These are phyloP conservation scores for Fonsecaea pugnacius DNA, from an alignment of 2,329 filamentous ascomycete species.

Conservation along the genomic window DNA sequence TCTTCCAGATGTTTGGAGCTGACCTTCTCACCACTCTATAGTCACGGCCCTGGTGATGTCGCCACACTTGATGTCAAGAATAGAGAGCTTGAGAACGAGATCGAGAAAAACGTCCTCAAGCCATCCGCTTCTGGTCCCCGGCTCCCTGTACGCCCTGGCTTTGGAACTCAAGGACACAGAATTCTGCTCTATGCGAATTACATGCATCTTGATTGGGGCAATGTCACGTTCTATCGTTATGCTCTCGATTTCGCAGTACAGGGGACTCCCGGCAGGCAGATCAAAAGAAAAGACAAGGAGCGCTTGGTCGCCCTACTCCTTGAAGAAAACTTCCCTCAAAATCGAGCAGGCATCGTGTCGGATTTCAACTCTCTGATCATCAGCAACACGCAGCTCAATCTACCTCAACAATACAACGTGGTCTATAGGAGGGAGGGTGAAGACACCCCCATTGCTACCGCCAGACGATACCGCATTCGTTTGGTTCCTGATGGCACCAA, in stretches of 20 bases:
- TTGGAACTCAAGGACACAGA: neutral
- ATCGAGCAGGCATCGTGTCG: conserved; percentile 43
- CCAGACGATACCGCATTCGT: neutral
- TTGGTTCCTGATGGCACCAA: neutral
- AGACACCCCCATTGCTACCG: neutral
- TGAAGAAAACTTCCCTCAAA: conserved; percentile 43
- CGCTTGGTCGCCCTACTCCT: conserved; percentile 55
- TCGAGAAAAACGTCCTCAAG: neutral
- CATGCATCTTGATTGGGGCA: conserved; percentile 31
- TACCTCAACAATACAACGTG: neutral
- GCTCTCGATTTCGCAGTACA: conserved; percentile 42
- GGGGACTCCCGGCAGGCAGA: conserved; percentile 38
- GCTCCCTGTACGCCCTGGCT: neutral
- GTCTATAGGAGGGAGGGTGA: neutral
- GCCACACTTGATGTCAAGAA: neutral
- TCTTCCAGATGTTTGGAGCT: neutral
- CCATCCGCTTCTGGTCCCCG: neutral
- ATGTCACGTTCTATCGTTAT: conserved; percentile 48
- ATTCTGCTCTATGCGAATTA: neutral
- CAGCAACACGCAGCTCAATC: conserved; percentile 35
- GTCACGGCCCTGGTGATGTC: neutral
- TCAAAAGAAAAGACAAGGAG: conserved; percentile 50
- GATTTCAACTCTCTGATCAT: conserved; percentile 49
- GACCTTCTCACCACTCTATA: neutral
- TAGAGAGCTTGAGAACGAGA: neutral